Percentiles rank a stretch among this genome's conserved stretches.
Conservation (phyloP, 305 asterid genomes). For the Stenogyne calaminthoides region DNA sequence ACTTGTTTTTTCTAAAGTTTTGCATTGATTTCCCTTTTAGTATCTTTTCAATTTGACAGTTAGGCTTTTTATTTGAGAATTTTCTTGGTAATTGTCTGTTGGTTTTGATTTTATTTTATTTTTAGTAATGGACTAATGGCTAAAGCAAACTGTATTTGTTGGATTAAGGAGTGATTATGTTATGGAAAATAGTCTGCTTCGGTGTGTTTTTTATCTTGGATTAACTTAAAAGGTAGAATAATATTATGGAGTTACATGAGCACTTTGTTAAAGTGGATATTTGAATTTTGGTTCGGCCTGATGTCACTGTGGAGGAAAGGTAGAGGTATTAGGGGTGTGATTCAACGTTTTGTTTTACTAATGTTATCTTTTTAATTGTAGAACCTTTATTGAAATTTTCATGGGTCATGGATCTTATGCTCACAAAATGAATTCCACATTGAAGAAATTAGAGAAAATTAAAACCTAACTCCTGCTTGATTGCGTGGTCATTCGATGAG, state of each 20-base stretch:
- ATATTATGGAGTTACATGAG: not conserved
- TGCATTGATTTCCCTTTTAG: not conserved
- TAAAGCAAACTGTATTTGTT: not conserved
- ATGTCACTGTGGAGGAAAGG: slow-evolving; percentile 2
- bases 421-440: not conserved
- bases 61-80: not conserved
- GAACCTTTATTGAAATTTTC: not conserved
- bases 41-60: not conserved
- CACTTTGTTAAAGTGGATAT: not conserved
- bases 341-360: not conserved
- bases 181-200: slow-evolving; percentile 13
- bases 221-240: not conserved
- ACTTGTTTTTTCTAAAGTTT: not conserved
- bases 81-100: slow-evolving; percentile 19
- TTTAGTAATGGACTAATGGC: slow-evolving; percentile 24
- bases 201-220: not conserved
- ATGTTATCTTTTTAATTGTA: not conserved
- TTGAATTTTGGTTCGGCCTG: slow-evolving; percentile 18
- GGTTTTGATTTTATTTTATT: not conserved
- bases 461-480: not conserved
- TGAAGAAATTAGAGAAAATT: not conserved
- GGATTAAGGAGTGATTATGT: not conserved
- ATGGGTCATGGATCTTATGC: not conserved
- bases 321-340: not conserved
- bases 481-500: not conserved